Conservation (phyloP, 1,284 basidiomycete species). For the Austroboletus novae-zelandiae region DNA sequence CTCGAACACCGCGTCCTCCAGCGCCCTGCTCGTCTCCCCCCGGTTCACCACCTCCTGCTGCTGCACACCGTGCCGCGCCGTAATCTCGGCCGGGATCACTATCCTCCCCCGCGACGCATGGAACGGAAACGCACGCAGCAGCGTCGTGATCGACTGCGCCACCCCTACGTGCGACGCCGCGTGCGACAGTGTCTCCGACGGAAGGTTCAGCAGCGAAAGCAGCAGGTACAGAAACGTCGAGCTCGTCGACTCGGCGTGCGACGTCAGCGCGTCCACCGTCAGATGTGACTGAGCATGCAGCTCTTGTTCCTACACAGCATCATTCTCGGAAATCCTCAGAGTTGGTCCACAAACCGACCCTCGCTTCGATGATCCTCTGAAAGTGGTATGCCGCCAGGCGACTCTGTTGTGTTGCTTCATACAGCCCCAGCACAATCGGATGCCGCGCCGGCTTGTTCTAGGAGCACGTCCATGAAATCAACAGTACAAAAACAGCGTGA, state of each 20-base stretch:
- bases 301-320: conserved; percentile 63
- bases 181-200: conserved; percentile 69
- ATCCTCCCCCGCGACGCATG: conserved; percentile 73
- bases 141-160: conserved; percentile 68
- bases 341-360: conserved; percentile 49
- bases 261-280: conserved; percentile 67
- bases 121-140: conserved; percentile 76
- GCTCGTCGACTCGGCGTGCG: conserved; percentile 76
- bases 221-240: conserved; percentile 80
- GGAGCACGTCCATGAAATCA: conserved; percentile 18
- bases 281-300: conserved; percentile 66
- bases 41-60: conserved; percentile 86
- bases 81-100: conserved; percentile 84
- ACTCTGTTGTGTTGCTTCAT: conserved; percentile 51
- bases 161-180: conserved; percentile 77
- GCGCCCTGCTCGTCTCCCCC: conserved; percentile 60
- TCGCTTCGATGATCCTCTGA: conserved; percentile 81
- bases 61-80: conserved; percentile 73
- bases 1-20: conserved; percentile 81
- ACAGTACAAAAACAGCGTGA: conserved; percentile 14
- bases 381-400: conserved; percentile 74
- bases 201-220: conserved; percentile 67
- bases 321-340: conserved; percentile 10
- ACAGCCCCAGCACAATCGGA: conserved; percentile 78
- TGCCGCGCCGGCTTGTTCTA: conserved; percentile 78